A percentile compares a stretch with the other conserved stretches of the same genome.
Conservation (phyloP, 1,284 basidiomycete genomes). For the Ustilago nuda region DNA sequence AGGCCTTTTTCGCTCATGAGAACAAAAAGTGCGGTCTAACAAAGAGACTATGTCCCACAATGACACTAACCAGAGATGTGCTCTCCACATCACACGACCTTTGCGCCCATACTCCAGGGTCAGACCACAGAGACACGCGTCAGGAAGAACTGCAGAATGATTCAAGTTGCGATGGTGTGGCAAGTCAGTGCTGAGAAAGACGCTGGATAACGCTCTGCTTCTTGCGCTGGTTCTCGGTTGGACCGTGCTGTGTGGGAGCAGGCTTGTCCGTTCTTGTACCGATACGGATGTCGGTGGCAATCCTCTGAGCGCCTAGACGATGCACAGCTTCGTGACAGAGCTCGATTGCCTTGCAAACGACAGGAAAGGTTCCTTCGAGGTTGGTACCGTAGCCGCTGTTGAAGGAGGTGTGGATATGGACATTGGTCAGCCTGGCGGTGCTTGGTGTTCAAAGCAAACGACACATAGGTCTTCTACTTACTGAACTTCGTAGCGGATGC, state of each 20-base stretch:
- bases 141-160: slow-evolving; percentile 2
- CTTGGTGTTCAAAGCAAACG: not conserved
- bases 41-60: not conserved
- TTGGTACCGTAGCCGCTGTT: slow-evolving; percentile 68
- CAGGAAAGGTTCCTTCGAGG: slow-evolving; percentile 62
- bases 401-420: not conserved
- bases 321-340: slow-evolving; percentile 67
- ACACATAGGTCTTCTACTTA: slow-evolving; percentile 17
- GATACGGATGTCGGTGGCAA: slow-evolving; percentile 68
- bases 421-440: slow-evolving; percentile 4
- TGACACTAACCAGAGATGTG: too few relatives aligned
- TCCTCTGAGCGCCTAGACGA: slow-evolving; percentile 63
- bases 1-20: not conserved
- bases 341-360: slow-evolving; percentile 62
- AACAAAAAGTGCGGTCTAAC: not conserved
- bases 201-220: slow-evolving; percentile 63
- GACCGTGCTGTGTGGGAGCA: slow-evolving; percentile 32
- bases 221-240: slow-evolving; percentile 66
- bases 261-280: slow-evolving; percentile 66
- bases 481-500: slow-evolving; percentile 66
- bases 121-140: too few relatives aligned
- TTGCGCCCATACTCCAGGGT: too few relatives aligned
- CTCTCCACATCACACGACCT: not conserved
- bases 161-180: not conserved
- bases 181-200: slow-evolving; percentile 28